Conservation (phyloP, 2,329 filamentous ascomycete genomes). For the Alternaria panax region DNA sequence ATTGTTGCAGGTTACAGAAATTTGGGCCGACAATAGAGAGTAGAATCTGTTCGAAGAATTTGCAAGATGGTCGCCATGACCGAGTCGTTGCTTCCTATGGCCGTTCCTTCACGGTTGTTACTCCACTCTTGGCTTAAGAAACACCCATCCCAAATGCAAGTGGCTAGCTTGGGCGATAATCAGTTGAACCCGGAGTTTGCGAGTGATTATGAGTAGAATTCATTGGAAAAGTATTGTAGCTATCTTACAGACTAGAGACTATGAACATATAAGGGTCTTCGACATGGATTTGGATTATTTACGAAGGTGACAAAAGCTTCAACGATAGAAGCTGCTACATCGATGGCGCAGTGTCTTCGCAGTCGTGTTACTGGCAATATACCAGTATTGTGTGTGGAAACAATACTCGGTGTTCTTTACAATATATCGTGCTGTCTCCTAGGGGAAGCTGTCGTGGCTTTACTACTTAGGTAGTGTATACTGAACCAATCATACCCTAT, state of each 20-base stretch:
- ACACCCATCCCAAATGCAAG: neutral
- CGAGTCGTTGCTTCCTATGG: neutral
- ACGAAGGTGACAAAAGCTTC: neutral
- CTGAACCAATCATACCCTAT: neutral
- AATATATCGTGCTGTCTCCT: neutral
- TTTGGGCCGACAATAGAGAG: neutral
- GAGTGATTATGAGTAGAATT: neutral
- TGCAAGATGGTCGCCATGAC: neutral
- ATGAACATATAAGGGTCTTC: neutral
- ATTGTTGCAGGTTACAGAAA: neutral
- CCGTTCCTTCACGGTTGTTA: neutral
- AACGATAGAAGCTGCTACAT: neutral
- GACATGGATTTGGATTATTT: neutral
- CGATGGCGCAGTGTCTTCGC: neutral
- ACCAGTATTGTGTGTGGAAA: neutral
- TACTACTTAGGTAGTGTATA: neutral
- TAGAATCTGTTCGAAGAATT: neutral
- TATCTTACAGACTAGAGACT: neutral
- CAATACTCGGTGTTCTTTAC: neutral
- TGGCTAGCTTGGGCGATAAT: neutral
- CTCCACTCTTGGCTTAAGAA: neutral
- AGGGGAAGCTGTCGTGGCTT: neutral
- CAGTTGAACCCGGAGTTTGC: neutral
- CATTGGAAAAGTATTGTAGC: neutral
- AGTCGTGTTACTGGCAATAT: neutral